Percentiles rank a stretch among this genome's conserved stretches.
These are phyloP conservation scores for Leucosporidium scottii DNA, from an alignment of 768 basidiomycete genomes.

Conservation along the genomic window DNA sequence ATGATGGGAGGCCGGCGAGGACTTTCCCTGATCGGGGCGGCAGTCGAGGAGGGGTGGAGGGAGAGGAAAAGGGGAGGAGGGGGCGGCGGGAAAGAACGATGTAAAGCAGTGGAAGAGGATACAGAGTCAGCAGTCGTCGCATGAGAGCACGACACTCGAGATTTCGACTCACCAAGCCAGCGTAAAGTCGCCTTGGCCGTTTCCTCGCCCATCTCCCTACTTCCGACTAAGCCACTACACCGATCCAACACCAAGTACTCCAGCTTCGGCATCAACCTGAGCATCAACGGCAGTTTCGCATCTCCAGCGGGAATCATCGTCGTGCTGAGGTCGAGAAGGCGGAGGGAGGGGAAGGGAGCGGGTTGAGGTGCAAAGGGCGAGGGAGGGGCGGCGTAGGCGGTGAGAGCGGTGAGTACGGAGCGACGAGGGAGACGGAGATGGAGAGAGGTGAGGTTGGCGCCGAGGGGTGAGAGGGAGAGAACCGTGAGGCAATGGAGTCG, in stretches of 20 bases:
- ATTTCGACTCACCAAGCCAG: conserved; percentile 27
- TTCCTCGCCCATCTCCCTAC: conserved; percentile 40
- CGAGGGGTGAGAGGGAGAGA: conserved; percentile 48
- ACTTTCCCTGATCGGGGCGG: no score
- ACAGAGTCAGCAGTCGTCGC: no score
- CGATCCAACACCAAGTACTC: conserved; percentile 65
- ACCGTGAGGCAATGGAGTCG: conserved; percentile 50
- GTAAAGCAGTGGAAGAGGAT: background rate
- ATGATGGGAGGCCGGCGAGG: conserved; percentile 2
- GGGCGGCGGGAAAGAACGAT: background rate
- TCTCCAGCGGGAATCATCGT: conserved; percentile 50
- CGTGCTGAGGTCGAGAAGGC: conserved; percentile 64
- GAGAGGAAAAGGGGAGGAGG: background rate
- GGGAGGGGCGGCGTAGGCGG: conserved; percentile 25
- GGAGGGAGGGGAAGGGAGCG: conserved; percentile 49
- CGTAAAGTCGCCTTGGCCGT: conserved; percentile 13
- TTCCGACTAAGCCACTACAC: conserved; percentile 52
- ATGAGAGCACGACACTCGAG: background rate
- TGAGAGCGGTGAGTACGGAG: conserved; percentile 50
- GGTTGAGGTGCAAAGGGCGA: conserved; percentile 7
- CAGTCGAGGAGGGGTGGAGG: background rate
- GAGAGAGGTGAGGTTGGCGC: conserved; percentile 51
- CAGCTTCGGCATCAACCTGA: conserved; percentile 51
- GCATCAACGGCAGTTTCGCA: conserved; percentile 52
- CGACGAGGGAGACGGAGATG: conserved; percentile 67